These are phyloP conservation scores for Peronospora destructor DNA, from an alignment of 352 stramenopile genomes.

Conservation along the genomic window DNA sequence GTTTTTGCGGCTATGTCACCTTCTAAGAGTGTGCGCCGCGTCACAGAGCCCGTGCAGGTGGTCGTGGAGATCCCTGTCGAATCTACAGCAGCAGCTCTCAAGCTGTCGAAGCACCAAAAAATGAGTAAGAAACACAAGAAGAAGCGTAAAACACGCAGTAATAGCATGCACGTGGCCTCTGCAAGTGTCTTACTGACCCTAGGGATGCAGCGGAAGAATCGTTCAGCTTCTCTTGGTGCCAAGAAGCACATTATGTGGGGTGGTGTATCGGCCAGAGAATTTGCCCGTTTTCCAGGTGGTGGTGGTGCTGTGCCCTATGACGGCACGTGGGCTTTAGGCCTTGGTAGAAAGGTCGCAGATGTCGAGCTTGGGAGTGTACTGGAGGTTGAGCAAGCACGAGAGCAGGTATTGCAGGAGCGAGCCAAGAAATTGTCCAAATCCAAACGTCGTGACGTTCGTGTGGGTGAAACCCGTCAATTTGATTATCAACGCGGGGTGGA, in stretches of 20 bases:
- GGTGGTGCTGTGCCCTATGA: slow-evolving; percentile 72
- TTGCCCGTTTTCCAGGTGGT: slow-evolving; percentile 70
- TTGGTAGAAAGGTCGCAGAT: slow-evolving; percentile 54
- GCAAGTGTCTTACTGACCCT: slow-evolving; percentile 19
- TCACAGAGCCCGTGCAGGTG: slow-evolving; percentile 39
- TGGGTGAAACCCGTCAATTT: slow-evolving; percentile 74
- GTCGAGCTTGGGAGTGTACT: slow-evolving; percentile 64
- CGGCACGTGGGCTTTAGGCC: slow-evolving; percentile 72
- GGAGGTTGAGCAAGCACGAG: slow-evolving; percentile 49
- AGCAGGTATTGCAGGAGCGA: slow-evolving; percentile 45
- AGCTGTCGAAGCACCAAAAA: slow-evolving; percentile 32
- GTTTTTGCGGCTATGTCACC: slow-evolving; percentile 17
- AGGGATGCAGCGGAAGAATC: slow-evolving; percentile 37
- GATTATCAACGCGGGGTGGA: slow-evolving; percentile 65
- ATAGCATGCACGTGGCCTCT: slow-evolving; percentile 49
- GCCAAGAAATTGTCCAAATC: slow-evolving; percentile 58
- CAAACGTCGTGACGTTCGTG: slow-evolving; percentile 44
- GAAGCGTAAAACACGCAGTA: slow-evolving; percentile 64
- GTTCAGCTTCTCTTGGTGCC: slow-evolving; percentile 52
- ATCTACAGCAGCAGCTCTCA: slow-evolving; percentile 2
- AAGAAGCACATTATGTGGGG: slow-evolving; percentile 79
- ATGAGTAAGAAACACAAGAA: slow-evolving; percentile 76
- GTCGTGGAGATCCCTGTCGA: slow-evolving; percentile 32
- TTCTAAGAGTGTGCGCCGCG: slow-evolving; percentile 39
- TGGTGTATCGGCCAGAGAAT: slow-evolving; percentile 60